A percentile compares a stretch with the other conserved stretches of the same genome.
phyloP scores from a whole-genome alignment of 1,284 basidiomycete genomes.

The Malassezia obtusa region DNA sequence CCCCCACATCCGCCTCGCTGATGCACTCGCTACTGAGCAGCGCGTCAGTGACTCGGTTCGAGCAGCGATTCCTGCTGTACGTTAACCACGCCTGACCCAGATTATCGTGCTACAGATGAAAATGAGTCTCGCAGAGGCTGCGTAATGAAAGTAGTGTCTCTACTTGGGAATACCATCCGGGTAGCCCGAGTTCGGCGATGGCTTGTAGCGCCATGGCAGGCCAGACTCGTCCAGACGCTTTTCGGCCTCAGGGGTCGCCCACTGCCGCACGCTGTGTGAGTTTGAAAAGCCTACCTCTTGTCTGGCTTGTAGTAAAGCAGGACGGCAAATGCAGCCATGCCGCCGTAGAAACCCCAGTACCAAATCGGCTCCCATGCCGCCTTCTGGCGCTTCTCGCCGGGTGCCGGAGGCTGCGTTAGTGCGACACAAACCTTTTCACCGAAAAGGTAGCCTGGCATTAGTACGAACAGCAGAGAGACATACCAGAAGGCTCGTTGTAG shows the following conservation, averaged over 20 bases:
- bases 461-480: neutral
- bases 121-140: neutral
- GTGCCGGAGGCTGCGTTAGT: slow-evolving; percentile 50
- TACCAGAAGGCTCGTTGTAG: slow-evolving; percentile 43
- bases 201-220: slow-evolving; percentile 43
- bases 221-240: slow-evolving; percentile 43
- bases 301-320: slow-evolving; percentile 89
- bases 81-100: slow-evolving; percentile 2
- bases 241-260: slow-evolving; percentile 43
- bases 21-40: neutral
- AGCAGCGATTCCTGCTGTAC: neutral
- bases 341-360: slow-evolving; percentile 63
- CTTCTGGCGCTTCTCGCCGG: slow-evolving; percentile 70
- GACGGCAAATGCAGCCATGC: slow-evolving; percentile 66
- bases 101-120: slow-evolving; percentile 4
- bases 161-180: slow-evolving; percentile 16
- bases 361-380: slow-evolving; percentile 62
- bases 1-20: neutral
- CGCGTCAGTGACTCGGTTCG: neutral
- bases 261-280: slow-evolving; percentile 33
- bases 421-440: slow-evolving; percentile 37
- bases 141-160: neutral
- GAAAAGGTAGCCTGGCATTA: slow-evolving; percentile 30
- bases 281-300: slow-evolving; percentile 60
- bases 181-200: slow-evolving; percentile 40